Base-by-base conservation (phyloP, 768 basidiomycete species). In the Tylopilus plumbeoviolaceoides region DNA sequence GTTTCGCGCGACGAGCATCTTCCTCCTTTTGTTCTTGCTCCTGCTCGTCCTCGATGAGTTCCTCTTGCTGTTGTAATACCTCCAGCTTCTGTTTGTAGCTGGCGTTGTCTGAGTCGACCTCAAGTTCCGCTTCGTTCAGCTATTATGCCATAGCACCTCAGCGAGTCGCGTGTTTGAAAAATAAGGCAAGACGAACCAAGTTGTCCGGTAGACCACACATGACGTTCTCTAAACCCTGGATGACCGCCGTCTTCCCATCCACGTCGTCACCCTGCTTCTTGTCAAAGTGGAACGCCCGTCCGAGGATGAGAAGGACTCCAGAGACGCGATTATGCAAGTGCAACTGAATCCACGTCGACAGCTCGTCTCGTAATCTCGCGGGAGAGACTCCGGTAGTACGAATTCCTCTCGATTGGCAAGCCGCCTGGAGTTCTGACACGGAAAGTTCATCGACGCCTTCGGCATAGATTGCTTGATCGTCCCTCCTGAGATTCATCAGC, bases 11-110 rank as follows among this genome's bases (percentile, higher is more conserved):
- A 39, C 92, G 85, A n/a, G 91, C 89, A 66, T 89, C 84, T 68
- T 93, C 89, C 68, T 92, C 91, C 73, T 94, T 89, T 71, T 95
- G 87, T 57, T 99, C 97, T 70, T 99, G 97, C 68, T 98, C 97
- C 58, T 94, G 84, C 72, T 99, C 97, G 69, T 99, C 97, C 66
- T 99, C 95, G 66, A 99, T 99, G 56, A 99, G 91, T 69, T 99
- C 97, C 67, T 99, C 91, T 70, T 99, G 97, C 63, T 99, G 91
- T 62, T 97, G 92, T 66, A 99, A 74, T 23, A 99, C 95, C 57
- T 98, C 97, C 50, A 99, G 81, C 72, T 95, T 97, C 77, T 98
- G 91, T 76, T 97, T 95, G 80, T 97, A 98, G 63, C 85, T 91
- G 20, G 93, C 92, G 47, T 87, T 87, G 38, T 95, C 95, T 21